A percentile compares a stretch with the other conserved stretches of the same genome.
These are phyloP conservation scores for Rhododendron ovatum DNA, from an alignment of 148 eudicot genomes.

Conservation along the genomic window DNA sequence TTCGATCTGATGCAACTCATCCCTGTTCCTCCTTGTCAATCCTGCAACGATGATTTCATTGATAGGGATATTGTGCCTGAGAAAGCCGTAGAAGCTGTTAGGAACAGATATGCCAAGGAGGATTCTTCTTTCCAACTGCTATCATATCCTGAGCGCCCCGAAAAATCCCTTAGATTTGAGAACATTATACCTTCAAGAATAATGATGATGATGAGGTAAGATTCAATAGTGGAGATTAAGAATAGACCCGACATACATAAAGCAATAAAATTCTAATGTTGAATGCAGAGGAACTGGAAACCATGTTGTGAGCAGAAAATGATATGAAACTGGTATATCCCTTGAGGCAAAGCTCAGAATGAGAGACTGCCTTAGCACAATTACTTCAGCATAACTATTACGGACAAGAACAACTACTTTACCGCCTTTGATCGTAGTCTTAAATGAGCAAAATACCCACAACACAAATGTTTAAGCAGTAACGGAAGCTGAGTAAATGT, in stretches of 20 bases:
- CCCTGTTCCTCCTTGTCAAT: no score
- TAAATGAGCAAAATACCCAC: not conserved
- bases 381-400: not conserved
- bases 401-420: no score
- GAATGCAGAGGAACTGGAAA: not conserved
- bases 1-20: no score
- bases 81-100: no score
- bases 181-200: not conserved
- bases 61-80: no score
- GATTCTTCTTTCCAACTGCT: no score
- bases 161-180: no score
- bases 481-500: not conserved
- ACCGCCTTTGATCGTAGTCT: not conserved
- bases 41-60: no score
- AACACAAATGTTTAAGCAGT: not conserved
- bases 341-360: not conserved
- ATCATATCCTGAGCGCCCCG: no score
- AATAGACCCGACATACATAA: not conserved
- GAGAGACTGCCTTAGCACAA: not conserved
- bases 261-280: not conserved
- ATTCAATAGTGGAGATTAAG: not conserved
- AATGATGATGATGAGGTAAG: not conserved
- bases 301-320: not conserved
- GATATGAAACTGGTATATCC: not conserved
- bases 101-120: no score